These are phyloP conservation scores for Tetradesmus lagerheimii DNA, from an alignment of 139 green algal genomes.

Conservation along the genomic window DNA sequence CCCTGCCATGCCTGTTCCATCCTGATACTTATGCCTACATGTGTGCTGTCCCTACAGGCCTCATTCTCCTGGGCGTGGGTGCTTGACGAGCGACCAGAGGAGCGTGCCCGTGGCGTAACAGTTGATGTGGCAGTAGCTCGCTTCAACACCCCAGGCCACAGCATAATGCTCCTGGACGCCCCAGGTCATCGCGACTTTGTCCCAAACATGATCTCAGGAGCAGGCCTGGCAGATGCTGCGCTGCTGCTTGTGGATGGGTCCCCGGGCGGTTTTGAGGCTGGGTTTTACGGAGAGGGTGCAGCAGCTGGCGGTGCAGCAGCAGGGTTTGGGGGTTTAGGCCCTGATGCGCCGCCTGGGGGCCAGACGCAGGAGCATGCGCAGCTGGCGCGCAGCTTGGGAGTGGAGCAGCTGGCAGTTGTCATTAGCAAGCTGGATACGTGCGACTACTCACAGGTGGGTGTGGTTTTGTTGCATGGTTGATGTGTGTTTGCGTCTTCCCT, in stretches of 20 bases:
- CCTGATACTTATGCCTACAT: not conserved
- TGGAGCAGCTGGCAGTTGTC: constrained; percentile 93
- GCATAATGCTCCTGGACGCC: constrained; percentile 93
- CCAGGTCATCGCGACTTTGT: constrained; percentile 98
- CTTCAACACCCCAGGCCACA: constrained; percentile 56
- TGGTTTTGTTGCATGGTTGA: not conserved
- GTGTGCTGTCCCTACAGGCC: constrained; percentile 49
- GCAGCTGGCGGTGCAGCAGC: constrained; percentile 10
- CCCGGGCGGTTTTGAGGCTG: constrained; percentile 92
- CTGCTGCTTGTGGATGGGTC: constrained; percentile 97
- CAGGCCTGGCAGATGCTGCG: constrained; percentile 90
- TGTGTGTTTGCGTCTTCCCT: no score
- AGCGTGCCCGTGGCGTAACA: constrained; percentile 93
- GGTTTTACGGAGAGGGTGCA: constrained; percentile 71
- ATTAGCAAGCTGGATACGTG: constrained; percentile 92
- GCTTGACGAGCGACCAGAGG: constrained; percentile 94
- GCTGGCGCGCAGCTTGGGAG: constrained; percentile 89
- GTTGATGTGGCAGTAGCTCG: constrained; percentile 91
- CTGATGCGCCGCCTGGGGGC: constrained; percentile 63
- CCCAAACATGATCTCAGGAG: constrained; percentile 95
- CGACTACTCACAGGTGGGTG: constrained; percentile 68
- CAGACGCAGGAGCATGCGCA: constrained; percentile 97
- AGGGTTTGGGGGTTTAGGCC: constrained; percentile 3
- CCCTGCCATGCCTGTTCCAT: no score
- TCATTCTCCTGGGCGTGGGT: constrained; percentile 98